Base-by-base conservation (phyloP, 2,329 filamentous ascomycete species). In the Penicillium sp. region DNA sequence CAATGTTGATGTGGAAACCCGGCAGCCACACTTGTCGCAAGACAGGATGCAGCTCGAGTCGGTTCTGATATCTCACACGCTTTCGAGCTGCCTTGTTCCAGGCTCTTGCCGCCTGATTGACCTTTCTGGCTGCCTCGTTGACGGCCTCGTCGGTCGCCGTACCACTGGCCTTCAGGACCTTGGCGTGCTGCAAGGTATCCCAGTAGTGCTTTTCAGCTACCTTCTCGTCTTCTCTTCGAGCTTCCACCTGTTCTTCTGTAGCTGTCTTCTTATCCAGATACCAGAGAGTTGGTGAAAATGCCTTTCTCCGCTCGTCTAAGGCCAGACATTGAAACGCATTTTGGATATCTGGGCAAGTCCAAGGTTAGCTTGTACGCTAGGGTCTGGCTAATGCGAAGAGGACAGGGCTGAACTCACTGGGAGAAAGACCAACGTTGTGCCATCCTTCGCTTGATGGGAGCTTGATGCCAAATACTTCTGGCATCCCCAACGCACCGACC, bases 11-110 rank as follows among this genome's bases (percentile, higher is more conserved):
- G 64, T 86, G 83, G 31, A 76, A 78, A 10, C 83, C 83, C 0
- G 83, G 82, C 57, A 85, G 85, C 83, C 83, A 85, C 8, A 82
- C 80, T 67, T 85, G 83, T n/a, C 78, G 75, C 31, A 84, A 69
- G 28, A 66, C 71, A n/a, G 71, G 64, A 35, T 63, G 61, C 11
- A 50, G n/a, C 7, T 47, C 20, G 5, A 58, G 45, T 41, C 62
- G 55, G n/a, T 63, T 63, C n/a, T 63, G n/a, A 35, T 56, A 41
- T 37, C 58, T 63, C 4, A 66, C 53, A 20, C 58, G 55, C 38
- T 55, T 55, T 38, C 65, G 55, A 5, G 37, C 31, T 14, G 61
- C 57, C 38, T 55, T 45, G 34, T 67, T 67, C 49, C 63, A 61
- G 1, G 17, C 51, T 52, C 34, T 63, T 5, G 65, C 64, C 5